phyloP scores from a whole-genome alignment of 208 protist genomes.

The Leishmania turanica region DNA sequence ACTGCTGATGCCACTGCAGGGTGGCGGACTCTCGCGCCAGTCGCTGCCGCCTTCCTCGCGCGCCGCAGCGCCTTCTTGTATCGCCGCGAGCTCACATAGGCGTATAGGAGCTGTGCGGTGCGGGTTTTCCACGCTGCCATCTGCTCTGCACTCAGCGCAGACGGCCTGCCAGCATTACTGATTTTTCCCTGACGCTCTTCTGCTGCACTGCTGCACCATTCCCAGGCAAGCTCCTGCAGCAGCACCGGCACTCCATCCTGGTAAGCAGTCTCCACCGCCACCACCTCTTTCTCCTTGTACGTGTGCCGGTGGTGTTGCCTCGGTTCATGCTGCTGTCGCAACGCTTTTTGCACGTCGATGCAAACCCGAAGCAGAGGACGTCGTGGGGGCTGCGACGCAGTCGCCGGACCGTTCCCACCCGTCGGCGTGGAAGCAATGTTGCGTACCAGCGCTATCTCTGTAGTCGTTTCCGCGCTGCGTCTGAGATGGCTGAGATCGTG shows the following conservation, averaged over 20 bases:
- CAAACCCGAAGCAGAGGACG: background rate
- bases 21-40: background rate
- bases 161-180: background rate
- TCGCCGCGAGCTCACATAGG: conserved; percentile 10
- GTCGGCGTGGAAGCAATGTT: background rate
- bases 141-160: conserved; percentile 11
- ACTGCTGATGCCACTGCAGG: background rate
- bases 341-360: background rate
- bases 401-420: background rate
- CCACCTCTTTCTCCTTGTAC: background rate
- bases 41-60: conserved; percentile 1
- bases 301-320: background rate
- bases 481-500: conserved; percentile 2
- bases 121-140: conserved; percentile 10
- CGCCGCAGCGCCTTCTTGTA: conserved; percentile 16
- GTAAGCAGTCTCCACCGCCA: conserved; percentile 13
- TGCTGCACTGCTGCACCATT: conserved; percentile 20
- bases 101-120: conserved; percentile 11
- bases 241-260: conserved; percentile 46
- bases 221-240: conserved; percentile 52
- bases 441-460: background rate
- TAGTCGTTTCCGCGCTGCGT: background rate
- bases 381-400: background rate
- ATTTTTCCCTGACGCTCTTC: background rate
- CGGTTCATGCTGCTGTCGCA: background rate